These are phyloP conservation scores for Pseudocercospora crystallina DNA, from an alignment of 2,329 filamentous ascomycete species.

Conservation along the genomic window DNA sequence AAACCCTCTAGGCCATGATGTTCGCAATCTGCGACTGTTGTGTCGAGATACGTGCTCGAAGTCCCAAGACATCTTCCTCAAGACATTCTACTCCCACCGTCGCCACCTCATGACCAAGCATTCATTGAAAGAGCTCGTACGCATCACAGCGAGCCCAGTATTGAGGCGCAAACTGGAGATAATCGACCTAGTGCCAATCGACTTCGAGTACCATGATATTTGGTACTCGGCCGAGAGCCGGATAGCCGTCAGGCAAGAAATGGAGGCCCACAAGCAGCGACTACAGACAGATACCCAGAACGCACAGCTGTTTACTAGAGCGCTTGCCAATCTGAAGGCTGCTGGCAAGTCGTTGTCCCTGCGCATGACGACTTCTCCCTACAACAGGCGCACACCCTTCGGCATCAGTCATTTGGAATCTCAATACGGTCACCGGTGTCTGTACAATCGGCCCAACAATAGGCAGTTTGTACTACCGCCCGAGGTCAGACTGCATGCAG, in stretches of 20 bases:
- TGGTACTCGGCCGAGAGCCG: neutral
- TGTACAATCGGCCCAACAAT: too few species aligned
- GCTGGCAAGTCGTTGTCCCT: too few species aligned
- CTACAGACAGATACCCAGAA: neutral
- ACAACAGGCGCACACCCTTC: too few species aligned
- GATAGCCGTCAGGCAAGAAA: neutral
- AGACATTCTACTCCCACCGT: neutral
- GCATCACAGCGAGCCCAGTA: neutral
- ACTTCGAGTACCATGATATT: neutral
- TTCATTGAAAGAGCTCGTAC: neutral
- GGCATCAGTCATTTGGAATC: too few species aligned
- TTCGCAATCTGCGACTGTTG: neutral
- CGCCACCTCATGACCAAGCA: neutral
- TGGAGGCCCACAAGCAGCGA: too few species aligned
- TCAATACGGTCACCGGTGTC: too few species aligned
- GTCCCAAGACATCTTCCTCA: neutral
- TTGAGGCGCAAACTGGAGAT: neutral
- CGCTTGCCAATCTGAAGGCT: too few species aligned
- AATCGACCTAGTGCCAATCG: neutral
- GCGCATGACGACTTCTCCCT: too few species aligned
- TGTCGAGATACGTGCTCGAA: neutral
- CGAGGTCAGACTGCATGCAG: too few species aligned
- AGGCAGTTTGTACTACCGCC: too few species aligned
- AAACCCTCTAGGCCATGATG: neutral
- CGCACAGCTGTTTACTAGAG: neutral